Conservation (phyloP, 2,329 filamentous ascomycete species). For the Clarireedia sp. region DNA sequence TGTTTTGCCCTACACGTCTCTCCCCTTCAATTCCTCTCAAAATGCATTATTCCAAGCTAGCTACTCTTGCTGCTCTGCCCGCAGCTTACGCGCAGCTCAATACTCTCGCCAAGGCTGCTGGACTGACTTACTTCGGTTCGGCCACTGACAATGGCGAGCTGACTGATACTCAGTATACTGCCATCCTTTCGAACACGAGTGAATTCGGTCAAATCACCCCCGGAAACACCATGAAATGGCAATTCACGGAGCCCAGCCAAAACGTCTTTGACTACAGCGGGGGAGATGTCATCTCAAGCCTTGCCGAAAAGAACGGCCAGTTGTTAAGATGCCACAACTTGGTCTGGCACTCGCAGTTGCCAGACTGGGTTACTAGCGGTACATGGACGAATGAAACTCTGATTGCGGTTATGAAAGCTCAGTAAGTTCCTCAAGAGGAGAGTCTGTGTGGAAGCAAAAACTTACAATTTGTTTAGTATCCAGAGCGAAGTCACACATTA, state of each 20-base stretch:
- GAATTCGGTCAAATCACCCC: constrained; percentile 61
- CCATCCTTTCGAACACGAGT: constrained; percentile 44
- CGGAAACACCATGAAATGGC: constrained; percentile 58
- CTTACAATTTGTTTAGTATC: constrained; percentile 32
- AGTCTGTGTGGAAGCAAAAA: neutral
- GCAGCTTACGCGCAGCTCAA: constrained; percentile 14
- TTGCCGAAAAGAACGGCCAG: constrained; percentile 42
- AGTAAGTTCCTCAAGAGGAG: constrained; percentile 25
- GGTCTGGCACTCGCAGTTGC: constrained; percentile 44
- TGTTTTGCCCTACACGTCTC: neutral
- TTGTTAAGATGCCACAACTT: constrained; percentile 55
- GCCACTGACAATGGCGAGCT: constrained; percentile 51
- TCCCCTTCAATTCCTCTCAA: neutral
- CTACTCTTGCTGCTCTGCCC: constrained; percentile 10
- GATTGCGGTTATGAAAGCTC: constrained; percentile 46
- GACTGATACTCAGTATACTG: constrained; percentile 40
- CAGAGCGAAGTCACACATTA: constrained; percentile 50
- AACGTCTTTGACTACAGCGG: constrained; percentile 49
- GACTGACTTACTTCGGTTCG: constrained; percentile 45
- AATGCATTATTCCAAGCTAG: constrained; percentile 11
- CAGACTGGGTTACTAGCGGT: constrained; percentile 41
- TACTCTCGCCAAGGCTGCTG: constrained; percentile 44
- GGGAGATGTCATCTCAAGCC: constrained; percentile 46
- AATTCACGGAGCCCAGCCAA: constrained; percentile 49
- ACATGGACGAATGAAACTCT: constrained; percentile 54